Evolutionary conservation across 306 rosid genomes (phyloP).

Genomic region (Myrica gale): DNA sequence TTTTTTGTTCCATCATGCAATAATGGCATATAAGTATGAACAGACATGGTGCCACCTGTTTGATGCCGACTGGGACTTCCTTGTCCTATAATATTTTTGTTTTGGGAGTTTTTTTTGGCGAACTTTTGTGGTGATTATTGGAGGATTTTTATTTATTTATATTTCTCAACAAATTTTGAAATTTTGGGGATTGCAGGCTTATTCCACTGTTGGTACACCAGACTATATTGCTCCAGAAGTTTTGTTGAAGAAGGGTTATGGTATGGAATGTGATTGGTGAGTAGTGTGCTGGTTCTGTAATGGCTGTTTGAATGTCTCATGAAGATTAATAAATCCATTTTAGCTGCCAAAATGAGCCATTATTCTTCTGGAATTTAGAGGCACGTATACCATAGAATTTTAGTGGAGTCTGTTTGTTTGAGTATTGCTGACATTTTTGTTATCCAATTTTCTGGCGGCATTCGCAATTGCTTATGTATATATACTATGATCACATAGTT

Average conservation of each 20-base stretch:
- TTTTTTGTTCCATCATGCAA: not conserved
- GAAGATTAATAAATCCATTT: not conserved
- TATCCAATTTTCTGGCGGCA: not conserved
- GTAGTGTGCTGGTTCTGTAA: constrained; percentile 26
- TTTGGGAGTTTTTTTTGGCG: not conserved
- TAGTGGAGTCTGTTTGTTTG: not conserved
- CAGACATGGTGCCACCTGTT: not conserved
- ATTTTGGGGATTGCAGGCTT: constrained; percentile 66
- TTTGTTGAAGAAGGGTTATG: constrained; percentile 95
- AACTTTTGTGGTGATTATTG: not conserved
- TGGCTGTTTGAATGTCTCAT: not conserved
- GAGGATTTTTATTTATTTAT: constrained; percentile 15
- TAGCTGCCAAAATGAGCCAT: not conserved
- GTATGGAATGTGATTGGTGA: constrained; percentile 99
- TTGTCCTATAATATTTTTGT: not conserved
- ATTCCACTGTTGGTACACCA: constrained; percentile 99
- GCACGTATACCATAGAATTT: not conserved
- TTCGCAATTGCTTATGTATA: not conserved
- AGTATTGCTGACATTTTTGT: not conserved
- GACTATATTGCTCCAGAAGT: constrained; percentile 99
- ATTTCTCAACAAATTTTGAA: constrained; percentile 12
- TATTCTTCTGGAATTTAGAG: not conserved
- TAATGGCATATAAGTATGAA: not conserved
- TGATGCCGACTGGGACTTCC: not conserved
- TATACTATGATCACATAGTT: constrained; percentile 2